Percentiles rank a stretch among this genome's conserved stretches.
Evolutionary conservation across 2,329 filamentous ascomycete species (phyloP).

Genomic region (Canariomyces notabilis): DNA sequence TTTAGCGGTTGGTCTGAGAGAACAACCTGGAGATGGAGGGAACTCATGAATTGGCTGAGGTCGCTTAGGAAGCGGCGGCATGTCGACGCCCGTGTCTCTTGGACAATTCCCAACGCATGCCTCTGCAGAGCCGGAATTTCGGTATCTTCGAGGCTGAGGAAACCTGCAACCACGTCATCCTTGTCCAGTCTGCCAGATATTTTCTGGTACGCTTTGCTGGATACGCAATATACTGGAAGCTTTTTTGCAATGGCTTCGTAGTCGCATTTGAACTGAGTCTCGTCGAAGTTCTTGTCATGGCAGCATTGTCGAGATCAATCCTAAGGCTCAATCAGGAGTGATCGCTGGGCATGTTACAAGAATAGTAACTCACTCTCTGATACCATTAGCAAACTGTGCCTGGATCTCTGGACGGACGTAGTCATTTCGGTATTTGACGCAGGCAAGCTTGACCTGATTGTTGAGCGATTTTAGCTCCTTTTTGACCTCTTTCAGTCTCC

Average conservation of each 20-base stretch:
- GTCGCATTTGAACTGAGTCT: slow-evolving; percentile 45
- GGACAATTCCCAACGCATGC: slow-evolving; percentile 53
- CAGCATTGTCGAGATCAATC: slow-evolving; percentile 47
- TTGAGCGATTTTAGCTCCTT: slow-evolving; percentile 32
- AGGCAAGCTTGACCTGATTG: slow-evolving; percentile 26
- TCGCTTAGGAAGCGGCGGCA: slow-evolving; percentile 47
- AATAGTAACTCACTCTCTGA: slow-evolving; percentile 42
- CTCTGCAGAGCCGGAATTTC: slow-evolving; percentile 52
- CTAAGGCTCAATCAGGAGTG: too few species aligned
- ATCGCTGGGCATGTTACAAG: too few species aligned
- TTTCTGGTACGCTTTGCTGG: slow-evolving; percentile 9
- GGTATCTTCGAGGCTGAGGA: slow-evolving; percentile 46
- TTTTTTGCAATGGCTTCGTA: slow-evolving; percentile 50
- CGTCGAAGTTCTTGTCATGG: slow-evolving; percentile 49
- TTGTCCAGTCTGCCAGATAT: slow-evolving; percentile 39
- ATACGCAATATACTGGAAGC: slow-evolving; percentile 59
- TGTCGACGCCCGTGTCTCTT: slow-evolving; percentile 29
- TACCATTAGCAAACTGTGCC: slow-evolving; percentile 54
- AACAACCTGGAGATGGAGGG: slow-evolving; percentile 19
- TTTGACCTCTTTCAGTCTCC: slow-evolving; percentile 35
- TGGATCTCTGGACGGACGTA: slow-evolving; percentile 52
- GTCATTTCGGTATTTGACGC: slow-evolving; percentile 52
- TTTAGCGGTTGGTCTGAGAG: not conserved
- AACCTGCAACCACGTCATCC: slow-evolving; percentile 47
- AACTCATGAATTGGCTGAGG: slow-evolving; percentile 31